These are phyloP conservation scores for Aurantiochytrium sp. DNA, from an alignment of 108 stramenopile species.

Conservation along the genomic window DNA sequence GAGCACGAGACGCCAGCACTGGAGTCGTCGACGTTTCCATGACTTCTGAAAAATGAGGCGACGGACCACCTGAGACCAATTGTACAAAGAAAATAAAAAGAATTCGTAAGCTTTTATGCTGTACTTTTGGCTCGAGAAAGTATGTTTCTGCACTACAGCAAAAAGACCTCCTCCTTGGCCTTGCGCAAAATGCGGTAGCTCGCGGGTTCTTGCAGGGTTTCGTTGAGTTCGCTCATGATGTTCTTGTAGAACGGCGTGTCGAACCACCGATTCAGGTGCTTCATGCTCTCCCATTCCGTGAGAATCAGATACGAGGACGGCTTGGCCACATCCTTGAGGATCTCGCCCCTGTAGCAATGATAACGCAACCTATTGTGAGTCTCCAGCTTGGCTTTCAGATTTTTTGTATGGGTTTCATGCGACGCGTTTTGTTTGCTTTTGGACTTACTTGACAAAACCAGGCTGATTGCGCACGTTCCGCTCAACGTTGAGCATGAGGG, in stretches of 20 bases:
- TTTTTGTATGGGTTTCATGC: not conserved
- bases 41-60: too few species aligned
- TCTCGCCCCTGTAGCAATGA: not conserved
- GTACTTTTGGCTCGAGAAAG: too few species aligned
- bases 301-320: not conserved
- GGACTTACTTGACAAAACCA: not conserved
- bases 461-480: not conserved
- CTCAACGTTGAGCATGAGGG: slow-evolving; percentile 13
- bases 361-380: not conserved
- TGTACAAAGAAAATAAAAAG: too few species aligned
- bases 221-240: slow-evolving; percentile 1
- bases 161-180: not conserved
- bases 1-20: too few species aligned
- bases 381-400: not conserved
- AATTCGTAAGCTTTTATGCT: too few species aligned
- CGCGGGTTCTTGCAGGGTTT: not conserved
- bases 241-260: not conserved
- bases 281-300: slow-evolving; percentile 15
- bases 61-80: too few species aligned
- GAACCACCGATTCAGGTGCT: not conserved
- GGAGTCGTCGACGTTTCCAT: too few species aligned
- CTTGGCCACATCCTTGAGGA: not conserved
- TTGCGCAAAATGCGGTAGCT: slow-evolving; percentile 15
- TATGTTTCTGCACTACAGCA: not conserved
- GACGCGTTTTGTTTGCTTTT: not conserved